Base-by-base conservation (phyloP, 176 grass and related monocot species). In the Carex littledalei region DNA sequence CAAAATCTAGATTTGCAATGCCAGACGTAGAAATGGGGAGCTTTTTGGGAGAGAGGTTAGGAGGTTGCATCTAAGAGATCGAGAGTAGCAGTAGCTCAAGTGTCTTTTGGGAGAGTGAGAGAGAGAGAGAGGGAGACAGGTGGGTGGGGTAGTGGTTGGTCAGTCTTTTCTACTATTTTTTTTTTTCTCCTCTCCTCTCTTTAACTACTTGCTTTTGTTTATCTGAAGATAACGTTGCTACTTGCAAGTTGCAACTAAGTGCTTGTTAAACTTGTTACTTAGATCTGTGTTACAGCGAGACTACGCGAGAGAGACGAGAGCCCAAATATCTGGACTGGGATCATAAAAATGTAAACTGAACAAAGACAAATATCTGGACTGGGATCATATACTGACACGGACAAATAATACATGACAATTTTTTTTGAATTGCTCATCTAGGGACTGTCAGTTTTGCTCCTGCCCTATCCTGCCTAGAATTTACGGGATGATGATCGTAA, bases 31-130 rank as follows among this genome's bases (percentile, higher is more conserved):
- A 1, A 67, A 60, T 5, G 5, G 56, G 56, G 66, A 65, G 68
- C 26, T 47, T 77, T 79, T 13, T 67, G 26, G 58, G 69, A 84
- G 65, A 43, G 31, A 63, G 37, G 70, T 82, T 66, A 35, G 14
- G 81, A 83, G n/a, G 45, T 83, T 69, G 63, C 81, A 83, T 83
- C 63, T 83, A 11, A 66, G 61, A 66, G 20, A 39, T 39, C 37
- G 37, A 29, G 13, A 60, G 63, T 68, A 83, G 81, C 22, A 60
- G 81, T 68, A 83, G 81, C 22, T 83, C 21, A 55, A 83, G 60
- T 83, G 81, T 83, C 63, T 83, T 52, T 29, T 69, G 58, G 13
- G 63, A 61, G 31, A 67, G 63, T 17, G 39, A 68, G 63, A 50
- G 24, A 67, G 11, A 12, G 3, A 26, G 37, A 14, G 60, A 10